Evolutionary conservation across 2,329 filamentous ascomycete species (phyloP).

Genomic region (Ophiostoma quercus): DNA sequence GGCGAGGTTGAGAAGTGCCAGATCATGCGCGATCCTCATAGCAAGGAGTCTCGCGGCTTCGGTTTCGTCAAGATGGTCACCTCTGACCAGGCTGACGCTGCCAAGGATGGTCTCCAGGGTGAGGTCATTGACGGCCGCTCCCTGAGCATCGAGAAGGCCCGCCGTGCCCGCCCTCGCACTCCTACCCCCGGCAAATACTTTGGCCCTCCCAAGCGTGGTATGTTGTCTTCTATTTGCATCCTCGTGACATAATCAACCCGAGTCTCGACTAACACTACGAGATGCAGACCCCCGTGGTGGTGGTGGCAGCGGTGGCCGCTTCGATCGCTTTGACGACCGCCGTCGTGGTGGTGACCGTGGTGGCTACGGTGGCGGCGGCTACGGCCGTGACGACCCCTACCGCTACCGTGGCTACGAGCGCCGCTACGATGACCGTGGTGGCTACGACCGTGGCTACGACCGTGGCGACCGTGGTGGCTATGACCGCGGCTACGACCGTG

Average conservation of each 20-base stretch:
- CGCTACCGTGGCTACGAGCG: conserved; percentile 41
- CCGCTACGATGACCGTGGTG: conserved; percentile 43
- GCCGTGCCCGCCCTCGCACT: conserved; percentile 87
- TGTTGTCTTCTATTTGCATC: conserved; percentile 37
- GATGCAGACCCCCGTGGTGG: conserved; percentile 32
- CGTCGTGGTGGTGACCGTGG: conserved; percentile 52
- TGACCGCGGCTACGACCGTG: conserved; percentile 44
- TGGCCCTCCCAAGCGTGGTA: conserved; percentile 94
- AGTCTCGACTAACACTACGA: conserved; percentile 42
- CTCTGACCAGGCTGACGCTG: conserved; percentile 89
- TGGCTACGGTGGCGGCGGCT: conserved; percentile 42
- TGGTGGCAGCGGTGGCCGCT: conserved; percentile 33
- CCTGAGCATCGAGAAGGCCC: conserved; percentile 97
- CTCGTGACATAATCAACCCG: neutral
- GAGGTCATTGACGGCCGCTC: conserved; percentile 93
- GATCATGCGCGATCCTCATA: conserved; percentile 98
- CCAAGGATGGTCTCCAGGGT: conserved; percentile 91
- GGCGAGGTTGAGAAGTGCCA: conserved; percentile 98
- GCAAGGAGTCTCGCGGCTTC: conserved; percentile 96
- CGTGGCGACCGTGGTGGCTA: conserved; percentile 36
- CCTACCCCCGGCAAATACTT: conserved; percentile 99
- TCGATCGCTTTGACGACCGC: conserved; percentile 61
- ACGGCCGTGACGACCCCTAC: conserved; percentile 38
- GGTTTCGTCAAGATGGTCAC: conserved; percentile 99
- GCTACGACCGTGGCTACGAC: conserved; percentile 45